A percentile compares a stretch with the other conserved stretches of the same genome.
phyloP scores from a whole-genome alignment of 192 early-diverging fungal genomes.

The Gaertneriomyces sp. region DNA sequence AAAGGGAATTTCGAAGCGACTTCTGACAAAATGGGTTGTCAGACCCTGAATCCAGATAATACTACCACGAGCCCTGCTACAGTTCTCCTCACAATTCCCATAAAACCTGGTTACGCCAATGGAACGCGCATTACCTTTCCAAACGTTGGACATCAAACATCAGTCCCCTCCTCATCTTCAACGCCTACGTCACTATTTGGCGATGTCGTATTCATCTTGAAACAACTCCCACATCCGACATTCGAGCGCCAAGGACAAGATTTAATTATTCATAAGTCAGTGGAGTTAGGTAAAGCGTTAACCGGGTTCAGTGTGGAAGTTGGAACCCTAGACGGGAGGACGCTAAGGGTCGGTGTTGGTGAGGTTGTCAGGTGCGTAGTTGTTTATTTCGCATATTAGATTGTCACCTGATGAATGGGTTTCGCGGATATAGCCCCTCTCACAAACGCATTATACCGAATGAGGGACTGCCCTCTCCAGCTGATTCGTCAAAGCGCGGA shows the following conservation, averaged over 20 bases:
- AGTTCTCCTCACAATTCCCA: constrained; percentile 51
- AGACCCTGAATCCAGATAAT: constrained; percentile 52
- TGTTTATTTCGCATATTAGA: background rate
- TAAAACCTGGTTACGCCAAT: constrained; percentile 45
- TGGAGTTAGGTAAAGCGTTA: constrained; percentile 49
- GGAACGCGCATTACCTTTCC: constrained; percentile 54
- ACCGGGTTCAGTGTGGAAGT: constrained; percentile 44
- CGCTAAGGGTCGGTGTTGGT: constrained; percentile 52
- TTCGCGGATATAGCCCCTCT: constrained; percentile 31
- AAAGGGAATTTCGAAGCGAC: background rate
- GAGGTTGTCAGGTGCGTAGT: constrained; percentile 48
- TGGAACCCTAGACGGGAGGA: constrained; percentile 47
- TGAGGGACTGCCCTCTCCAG: constrained; percentile 54
- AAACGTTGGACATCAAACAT: constrained; percentile 50
- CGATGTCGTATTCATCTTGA: constrained; percentile 50
- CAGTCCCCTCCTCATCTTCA: no score
- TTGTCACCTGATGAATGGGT: background rate
- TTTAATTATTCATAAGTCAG: constrained; percentile 31
- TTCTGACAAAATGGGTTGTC: background rate
- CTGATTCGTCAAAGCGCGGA: constrained; percentile 34
- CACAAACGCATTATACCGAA: constrained; percentile 42
- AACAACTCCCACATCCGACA: constrained; percentile 39
- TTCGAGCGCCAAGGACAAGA: constrained; percentile 51
- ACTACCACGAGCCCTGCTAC: constrained; percentile 43
- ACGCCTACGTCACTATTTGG: constrained; percentile 49